phyloP scores from a whole-genome alignment of 306 rosid genomes.

The Fagus crenata region DNA sequence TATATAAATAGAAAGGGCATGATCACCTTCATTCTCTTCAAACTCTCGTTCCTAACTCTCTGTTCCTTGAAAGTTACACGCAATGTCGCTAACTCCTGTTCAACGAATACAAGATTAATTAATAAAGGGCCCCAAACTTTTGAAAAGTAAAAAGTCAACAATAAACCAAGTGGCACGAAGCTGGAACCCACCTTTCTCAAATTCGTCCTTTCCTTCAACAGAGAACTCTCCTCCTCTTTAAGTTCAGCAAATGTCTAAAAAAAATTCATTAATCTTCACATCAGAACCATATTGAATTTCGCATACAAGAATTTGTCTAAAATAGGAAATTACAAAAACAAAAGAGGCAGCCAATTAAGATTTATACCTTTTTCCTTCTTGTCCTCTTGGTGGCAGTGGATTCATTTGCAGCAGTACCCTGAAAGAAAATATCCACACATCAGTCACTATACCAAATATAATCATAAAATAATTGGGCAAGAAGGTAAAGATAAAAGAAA shows the following conservation, averaged over 20 bases:
- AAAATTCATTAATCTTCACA: constrained; percentile 12
- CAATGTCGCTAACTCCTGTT: constrained; percentile 61
- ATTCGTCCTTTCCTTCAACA: constrained; percentile 60
- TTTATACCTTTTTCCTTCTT: constrained; percentile 64
- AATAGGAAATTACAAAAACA: neutral
- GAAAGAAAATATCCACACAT: constrained; percentile 31
- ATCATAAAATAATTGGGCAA: neutral
- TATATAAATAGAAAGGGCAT: neutral
- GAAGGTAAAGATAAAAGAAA: neutral
- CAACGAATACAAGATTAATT: constrained; percentile 15
- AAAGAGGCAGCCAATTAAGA: neutral
- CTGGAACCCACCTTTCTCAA: constrained; percentile 52
- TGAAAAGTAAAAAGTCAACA: neutral
- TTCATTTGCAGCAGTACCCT: constrained; percentile 71
- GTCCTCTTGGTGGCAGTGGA: constrained; percentile 54
- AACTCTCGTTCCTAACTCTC: constrained; percentile 58
- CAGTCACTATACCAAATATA: neutral
- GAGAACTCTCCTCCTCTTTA: constrained; percentile 71
- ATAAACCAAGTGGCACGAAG: neutral
- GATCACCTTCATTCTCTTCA: constrained; percentile 81
- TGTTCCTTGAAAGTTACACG: constrained; percentile 51
- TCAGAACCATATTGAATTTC: constrained; percentile 8
- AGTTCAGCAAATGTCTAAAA: constrained; percentile 72
- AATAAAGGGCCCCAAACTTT: neutral
- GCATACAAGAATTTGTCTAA: neutral